Evolutionary conservation across 2,329 filamentous ascomycete genomes (phyloP), one percentile per base, ranked within the genome.

Genomic region (Tolypocladium album): DNA sequence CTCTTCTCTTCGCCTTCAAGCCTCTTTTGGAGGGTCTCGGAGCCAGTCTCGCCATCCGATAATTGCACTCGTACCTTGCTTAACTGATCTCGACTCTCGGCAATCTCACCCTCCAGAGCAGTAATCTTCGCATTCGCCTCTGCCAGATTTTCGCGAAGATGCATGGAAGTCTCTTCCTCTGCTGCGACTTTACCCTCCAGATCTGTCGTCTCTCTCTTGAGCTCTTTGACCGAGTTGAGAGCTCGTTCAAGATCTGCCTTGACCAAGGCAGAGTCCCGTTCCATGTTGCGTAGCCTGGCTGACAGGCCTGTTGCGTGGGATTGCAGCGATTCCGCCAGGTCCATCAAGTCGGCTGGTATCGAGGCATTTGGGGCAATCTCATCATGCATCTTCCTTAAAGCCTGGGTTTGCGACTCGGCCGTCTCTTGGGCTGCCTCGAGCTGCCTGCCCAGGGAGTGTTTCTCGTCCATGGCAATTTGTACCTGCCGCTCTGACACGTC

Each of bases 41-140:
- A 92, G 6, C 91, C 91, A 3, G 87, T 92, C 72, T 94, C 90
- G 20, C 90, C 92, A 64, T 92, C 88, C 1, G 88, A 85, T 68
- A 96, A 87, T 70, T 88, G 88, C 20, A 79, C 77, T 60, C 89
- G 84, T 27, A 96, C 76, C 36, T 82, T 78, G 60, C 81, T 82
- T 27, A 96, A 79, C 66, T 94, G 88, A 17, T 81, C 77, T 45
- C 89, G 85, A 61, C 88, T 85, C 60, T 89, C 85, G 2, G 81
- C 78, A 3, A 86, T 71, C 66, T 87, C 83, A 36, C 68, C 71
- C 66, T 87, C 83, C 0, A 87, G 72, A 2, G 81, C 79, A n/a
- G 69, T 61, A 2, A 79, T 77, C 66, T 78, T 82, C 20, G 83
- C 82, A 67, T 79, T 79, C 64, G 84, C 81, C 58, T 79, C 78